These are phyloP conservation scores for Candida nanaspora DNA, from an alignment of 805 yeast genomes.

Conservation along the genomic window DNA sequence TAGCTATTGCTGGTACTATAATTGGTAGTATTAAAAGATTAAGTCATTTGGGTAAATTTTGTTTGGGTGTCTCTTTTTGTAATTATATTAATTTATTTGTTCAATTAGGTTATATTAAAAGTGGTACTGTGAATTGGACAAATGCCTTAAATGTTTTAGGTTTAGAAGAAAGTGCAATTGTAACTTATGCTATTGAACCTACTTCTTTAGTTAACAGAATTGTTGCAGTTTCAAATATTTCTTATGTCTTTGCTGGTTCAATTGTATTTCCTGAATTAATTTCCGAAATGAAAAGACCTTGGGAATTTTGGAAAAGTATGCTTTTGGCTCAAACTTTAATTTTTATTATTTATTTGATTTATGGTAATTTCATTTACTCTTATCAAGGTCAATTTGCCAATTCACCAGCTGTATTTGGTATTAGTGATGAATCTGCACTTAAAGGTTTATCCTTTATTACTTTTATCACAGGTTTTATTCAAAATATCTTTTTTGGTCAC, in stretches of 20 bases:
- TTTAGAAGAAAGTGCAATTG: conserved; percentile 5
- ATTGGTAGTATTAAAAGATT: conserved; percentile 34
- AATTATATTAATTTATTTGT: conserved; percentile 13
- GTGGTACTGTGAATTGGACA: conserved; percentile 13
- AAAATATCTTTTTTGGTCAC: conserved; percentile 39
- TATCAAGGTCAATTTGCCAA: conserved; percentile 38
- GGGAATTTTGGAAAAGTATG: conserved; percentile 44
- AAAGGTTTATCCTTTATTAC: conserved; percentile 31
- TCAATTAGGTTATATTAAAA: conserved; percentile 9
- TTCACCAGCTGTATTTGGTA: conserved; percentile 39
- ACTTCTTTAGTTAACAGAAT: conserved; percentile 21
- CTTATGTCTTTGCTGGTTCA: conserved; percentile 47
- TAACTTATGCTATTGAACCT: conserved; percentile 9
- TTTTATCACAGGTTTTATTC: conserved; percentile 33
- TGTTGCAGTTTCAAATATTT: conserved; percentile 36
- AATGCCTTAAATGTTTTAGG: conserved; percentile 12
- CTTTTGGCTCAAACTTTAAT: conserved; percentile 33
- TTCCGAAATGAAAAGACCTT: conserved; percentile 41
- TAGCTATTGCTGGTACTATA: conserved; percentile 32
- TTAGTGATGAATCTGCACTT: conserved; percentile 20
- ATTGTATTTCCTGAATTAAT: conserved; percentile 39
- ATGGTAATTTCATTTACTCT: conserved; percentile 35
- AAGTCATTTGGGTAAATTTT: conserved; percentile 24
- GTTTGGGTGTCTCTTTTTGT: conserved; percentile 10
- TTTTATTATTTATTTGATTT: conserved; percentile 31